phyloP scores from a whole-genome alignment of 2,329 filamentous ascomycete genomes.

The Iodosphaeria phyllophila region DNA sequence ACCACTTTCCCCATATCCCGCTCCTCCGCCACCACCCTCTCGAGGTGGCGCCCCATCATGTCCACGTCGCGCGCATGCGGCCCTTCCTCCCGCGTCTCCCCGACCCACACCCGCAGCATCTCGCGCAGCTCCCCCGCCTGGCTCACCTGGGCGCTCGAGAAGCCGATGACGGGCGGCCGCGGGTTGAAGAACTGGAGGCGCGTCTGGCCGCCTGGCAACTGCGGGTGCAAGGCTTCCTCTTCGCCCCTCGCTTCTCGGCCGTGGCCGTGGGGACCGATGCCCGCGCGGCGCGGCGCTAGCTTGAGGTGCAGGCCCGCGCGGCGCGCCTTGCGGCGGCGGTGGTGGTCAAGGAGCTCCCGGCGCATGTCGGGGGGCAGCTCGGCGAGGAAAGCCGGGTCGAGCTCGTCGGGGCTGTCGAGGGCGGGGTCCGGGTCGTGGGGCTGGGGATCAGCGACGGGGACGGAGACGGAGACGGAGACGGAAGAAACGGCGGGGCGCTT shows the following conservation, averaged over 20 bases:
- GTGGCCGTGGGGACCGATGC: constrained; percentile 10
- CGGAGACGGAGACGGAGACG: too few species aligned
- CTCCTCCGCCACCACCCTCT: constrained; percentile 55
- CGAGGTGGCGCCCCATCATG: constrained; percentile 56
- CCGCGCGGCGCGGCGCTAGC: too few species aligned
- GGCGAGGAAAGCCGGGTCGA: constrained; percentile 58
- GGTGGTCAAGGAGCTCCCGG: constrained; percentile 59
- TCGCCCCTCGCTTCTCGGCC: constrained; percentile 4
- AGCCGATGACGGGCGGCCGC: constrained; percentile 24
- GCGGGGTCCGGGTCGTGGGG: constrained; percentile 8
- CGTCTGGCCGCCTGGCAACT: constrained; percentile 18
- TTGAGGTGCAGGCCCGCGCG: constrained; percentile 26
- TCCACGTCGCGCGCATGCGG: constrained; percentile 65
- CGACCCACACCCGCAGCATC: constrained; percentile 61
- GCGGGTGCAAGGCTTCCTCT: constrained; percentile 5
- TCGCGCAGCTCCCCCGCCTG: constrained; percentile 44
- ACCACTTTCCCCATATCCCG: constrained; percentile 58
- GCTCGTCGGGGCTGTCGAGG: constrained; percentile 18
- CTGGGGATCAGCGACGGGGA: too few species aligned
- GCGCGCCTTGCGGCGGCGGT: constrained; percentile 43
- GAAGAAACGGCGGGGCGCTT: not conserved
- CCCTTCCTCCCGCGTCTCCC: constrained; percentile 50
- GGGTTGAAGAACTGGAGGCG: constrained; percentile 31
- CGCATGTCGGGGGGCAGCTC: constrained; percentile 70
- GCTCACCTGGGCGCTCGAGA: constrained; percentile 23